Conservation (phyloP, 2,329 filamentous ascomycete genomes). For the Aspergillus oerlinghausenensis region DNA sequence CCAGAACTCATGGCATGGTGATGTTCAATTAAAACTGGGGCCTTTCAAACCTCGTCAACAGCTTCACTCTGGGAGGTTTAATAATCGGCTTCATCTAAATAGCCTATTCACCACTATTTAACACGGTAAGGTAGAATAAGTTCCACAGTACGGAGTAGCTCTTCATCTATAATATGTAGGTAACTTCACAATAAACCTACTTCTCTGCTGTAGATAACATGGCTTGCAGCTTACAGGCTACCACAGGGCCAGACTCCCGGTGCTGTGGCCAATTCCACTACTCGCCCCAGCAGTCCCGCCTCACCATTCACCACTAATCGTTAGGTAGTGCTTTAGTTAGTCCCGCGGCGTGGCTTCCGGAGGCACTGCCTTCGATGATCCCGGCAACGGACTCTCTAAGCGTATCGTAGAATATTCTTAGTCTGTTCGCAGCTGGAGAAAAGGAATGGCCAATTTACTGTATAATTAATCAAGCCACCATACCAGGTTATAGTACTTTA, state of each 20-base stretch:
- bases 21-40: conserved; percentile 16
- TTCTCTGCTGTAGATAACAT: not conserved
- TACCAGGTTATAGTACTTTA: not conserved
- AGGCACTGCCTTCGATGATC: conserved; percentile 10
- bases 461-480: not conserved
- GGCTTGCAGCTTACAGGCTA: not conserved
- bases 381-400: conserved; percentile 9
- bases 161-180: not conserved
- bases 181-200: no score
- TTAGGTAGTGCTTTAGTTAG: conserved; percentile 1
- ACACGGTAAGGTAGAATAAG: not conserved
- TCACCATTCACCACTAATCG: not conserved
- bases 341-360: conserved; percentile 9
- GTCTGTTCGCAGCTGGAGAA: conserved; percentile 6
- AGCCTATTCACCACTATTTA: not conserved
- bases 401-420: conserved; percentile 17
- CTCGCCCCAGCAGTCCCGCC: not conserved
- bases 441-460: not conserved
- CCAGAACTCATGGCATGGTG: conserved; percentile 24
- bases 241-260: not conserved
- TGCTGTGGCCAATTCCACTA: not conserved
- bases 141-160: not conserved
- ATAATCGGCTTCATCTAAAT: not conserved
- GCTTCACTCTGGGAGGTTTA: not conserved
- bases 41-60: not conserved